phyloP scores from a whole-genome alignment of 2,329 filamentous ascomycete species.

The Westerdykella sp. region DNA sequence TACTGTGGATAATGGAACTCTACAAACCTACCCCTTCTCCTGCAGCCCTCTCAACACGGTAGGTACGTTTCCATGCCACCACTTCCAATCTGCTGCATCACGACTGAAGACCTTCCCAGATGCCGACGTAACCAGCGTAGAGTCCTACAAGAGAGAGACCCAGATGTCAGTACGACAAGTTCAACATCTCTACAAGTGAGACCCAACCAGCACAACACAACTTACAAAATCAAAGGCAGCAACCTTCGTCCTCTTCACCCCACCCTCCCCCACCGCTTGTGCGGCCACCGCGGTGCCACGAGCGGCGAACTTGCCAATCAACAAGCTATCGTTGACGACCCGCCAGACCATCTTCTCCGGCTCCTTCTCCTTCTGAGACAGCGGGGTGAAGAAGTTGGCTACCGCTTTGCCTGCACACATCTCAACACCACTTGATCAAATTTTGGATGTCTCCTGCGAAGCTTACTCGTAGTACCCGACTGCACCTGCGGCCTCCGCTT shows the following conservation, averaged over 20 bases:
- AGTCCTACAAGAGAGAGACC: slow-evolving; percentile 54
- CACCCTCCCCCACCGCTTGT: slow-evolving; percentile 6
- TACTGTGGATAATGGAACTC: slow-evolving; percentile 1
- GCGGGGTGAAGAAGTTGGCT: slow-evolving; percentile 79
- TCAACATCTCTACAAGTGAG: too few species aligned
- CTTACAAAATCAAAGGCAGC: slow-evolving; percentile 38
- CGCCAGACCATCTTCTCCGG: slow-evolving; percentile 69
- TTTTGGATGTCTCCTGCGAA: neutral
- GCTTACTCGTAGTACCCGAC: slow-evolving; percentile 49
- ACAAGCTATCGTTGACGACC: slow-evolving; percentile 59
- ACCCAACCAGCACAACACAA: neutral
- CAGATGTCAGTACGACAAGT: neutral
- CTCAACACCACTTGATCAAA: neutral
- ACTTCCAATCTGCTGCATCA: slow-evolving; percentile 78
- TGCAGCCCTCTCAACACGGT: slow-evolving; percentile 60
- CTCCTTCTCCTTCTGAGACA: slow-evolving; percentile 79
- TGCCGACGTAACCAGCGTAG: slow-evolving; percentile 72
- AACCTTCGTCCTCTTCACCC: slow-evolving; percentile 20
- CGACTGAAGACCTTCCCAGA: slow-evolving; percentile 75
- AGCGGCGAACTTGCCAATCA: slow-evolving; percentile 62
- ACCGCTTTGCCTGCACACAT: slow-evolving; percentile 56
- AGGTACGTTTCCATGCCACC: slow-evolving; percentile 76
- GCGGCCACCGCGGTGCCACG: slow-evolving; percentile 33
- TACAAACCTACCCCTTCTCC: slow-evolving; percentile 54
- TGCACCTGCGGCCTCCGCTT: slow-evolving; percentile 47